A percentile compares a stretch with the other conserved stretches of the same genome.
These are phyloP conservation scores for Pleurostoma richardsiae DNA, from an alignment of 2,329 filamentous ascomycete genomes.

Conservation along the genomic window DNA sequence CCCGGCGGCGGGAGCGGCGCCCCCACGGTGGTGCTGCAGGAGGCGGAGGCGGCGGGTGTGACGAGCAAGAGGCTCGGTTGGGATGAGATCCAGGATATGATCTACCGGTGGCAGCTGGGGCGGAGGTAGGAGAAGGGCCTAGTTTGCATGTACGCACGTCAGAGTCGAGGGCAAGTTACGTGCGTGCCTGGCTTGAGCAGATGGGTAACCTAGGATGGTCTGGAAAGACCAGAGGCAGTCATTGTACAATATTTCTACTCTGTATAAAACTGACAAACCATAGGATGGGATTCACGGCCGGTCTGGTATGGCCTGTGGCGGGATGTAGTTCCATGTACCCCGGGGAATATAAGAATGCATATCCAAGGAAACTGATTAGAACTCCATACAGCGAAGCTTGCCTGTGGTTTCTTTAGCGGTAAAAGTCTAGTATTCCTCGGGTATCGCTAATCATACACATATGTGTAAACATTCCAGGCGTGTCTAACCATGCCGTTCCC, in stretches of 20 bases:
- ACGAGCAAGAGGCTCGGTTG: constrained; percentile 67
- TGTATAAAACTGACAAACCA: neutral
- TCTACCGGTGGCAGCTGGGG: constrained; percentile 79
- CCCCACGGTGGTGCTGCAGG: constrained; percentile 91
- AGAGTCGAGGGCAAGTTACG: neutral
- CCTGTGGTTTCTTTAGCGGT: too few species aligned
- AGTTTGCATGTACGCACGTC: too few species aligned
- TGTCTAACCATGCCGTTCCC: too few species aligned
- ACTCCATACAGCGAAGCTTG: too few species aligned
- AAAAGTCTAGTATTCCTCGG: too few species aligned
- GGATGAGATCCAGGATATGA: constrained; percentile 85
- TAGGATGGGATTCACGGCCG: too few species aligned
- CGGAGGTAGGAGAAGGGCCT: constrained; percentile 29
- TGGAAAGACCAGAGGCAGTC: neutral
- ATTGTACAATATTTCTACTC: neutral
- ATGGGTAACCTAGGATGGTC: neutral
- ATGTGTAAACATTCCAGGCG: too few species aligned
- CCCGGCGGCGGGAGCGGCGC: constrained; percentile 73
- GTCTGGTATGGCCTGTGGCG: too few species aligned
- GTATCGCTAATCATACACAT: too few species aligned
- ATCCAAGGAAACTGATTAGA: too few species aligned
- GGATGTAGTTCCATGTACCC: too few species aligned
- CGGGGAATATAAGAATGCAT: too few species aligned
- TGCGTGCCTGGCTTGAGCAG: neutral
- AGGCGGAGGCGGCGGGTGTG: constrained; percentile 71